These are phyloP conservation scores for Gossypium bickii DNA, from an alignment of 345 rosid genomes.

Conservation along the genomic window DNA sequence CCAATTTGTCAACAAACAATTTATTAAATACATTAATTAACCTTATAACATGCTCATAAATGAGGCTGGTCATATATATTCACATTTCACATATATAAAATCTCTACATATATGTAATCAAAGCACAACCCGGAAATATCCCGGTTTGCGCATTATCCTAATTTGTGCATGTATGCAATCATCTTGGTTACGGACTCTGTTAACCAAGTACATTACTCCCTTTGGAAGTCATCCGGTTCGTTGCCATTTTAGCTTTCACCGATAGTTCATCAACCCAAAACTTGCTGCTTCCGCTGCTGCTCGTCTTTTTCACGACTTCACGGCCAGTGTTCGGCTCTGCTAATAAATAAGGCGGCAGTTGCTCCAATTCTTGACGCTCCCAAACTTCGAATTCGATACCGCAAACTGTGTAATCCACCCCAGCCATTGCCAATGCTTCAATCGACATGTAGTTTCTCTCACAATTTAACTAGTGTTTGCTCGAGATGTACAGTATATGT, in stretches of 20 bases:
- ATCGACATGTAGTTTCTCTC: conserved; percentile 8
- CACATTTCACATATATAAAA: too few relatives aligned
- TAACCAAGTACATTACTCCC: background rate
- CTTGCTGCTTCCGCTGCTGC: background rate
- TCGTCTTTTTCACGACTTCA: background rate
- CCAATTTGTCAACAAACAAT: too few relatives aligned
- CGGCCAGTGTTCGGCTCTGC: background rate
- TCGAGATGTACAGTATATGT: background rate
- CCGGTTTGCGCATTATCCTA: background rate
- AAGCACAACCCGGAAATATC: too few relatives aligned
- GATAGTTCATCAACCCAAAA: background rate
- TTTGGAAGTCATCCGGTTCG: background rate
- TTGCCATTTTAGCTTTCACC: conserved; percentile 1
- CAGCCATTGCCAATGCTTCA: conserved; percentile 19
- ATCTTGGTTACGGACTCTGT: too few relatives aligned
- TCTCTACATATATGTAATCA: too few relatives aligned
- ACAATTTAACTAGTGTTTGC: background rate
- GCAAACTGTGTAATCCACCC: conserved; percentile 8
- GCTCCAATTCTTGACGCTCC: background rate
- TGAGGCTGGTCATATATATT: too few relatives aligned
- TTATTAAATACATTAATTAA: too few relatives aligned
- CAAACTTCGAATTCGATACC: background rate
- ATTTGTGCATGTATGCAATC: background rate
- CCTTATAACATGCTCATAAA: too few relatives aligned
- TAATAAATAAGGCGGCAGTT: background rate